Base-by-base conservation (phyloP, 495 filamentous ascomycete species). In the Letharia columbiana region DNA sequence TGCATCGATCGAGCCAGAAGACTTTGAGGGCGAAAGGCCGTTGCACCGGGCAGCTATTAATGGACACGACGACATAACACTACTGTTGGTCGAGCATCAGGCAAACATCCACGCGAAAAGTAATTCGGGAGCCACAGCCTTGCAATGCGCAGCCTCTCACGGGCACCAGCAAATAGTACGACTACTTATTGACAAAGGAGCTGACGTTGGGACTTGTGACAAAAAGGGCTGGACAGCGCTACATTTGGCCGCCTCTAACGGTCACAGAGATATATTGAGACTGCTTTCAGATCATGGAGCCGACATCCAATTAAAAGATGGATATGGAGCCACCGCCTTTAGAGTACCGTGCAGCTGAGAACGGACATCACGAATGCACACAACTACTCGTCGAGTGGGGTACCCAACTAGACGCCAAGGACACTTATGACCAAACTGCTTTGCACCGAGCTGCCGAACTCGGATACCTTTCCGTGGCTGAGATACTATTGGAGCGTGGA, bases 1-100 rank as follows among this genome's bases (percentile, higher is more conserved):
- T 11, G 52, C 35, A 28, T 28, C 39, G 3, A n/a, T 60, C 6
- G 28, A n/a, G 40, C 2, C 28, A 15, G 50, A 54, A 54, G 50
- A 54, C 50, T 54, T 10, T 15, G 28, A 54, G 50, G 50, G 50
- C 23, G 50, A 54, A 33, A 70, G 58, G 10, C 42, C 70, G 7
- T 61, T 72, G 44, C 62, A 56, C 23, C 1, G 0, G 11, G 74
- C 69, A 39, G 45, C 47, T 63, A 37, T 33, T 7, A 10, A 62
- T 28, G 68, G 68, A 15, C 35, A 71, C 28, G 11, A 58, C 7
- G 59, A 42, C 8, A 28, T 67, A 42, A 20, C 47, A 9, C 23
- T 54, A 45, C 47, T 71, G 23, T 65, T 71, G n/a, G 42, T 71
- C 9, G 37, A 67, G 39, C 41, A 56, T 50, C 50, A 52, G 8